Base-by-base conservation (phyloP, 495 filamentous ascomycete genomes). In the Lophiostoma macrostomum region DNA sequence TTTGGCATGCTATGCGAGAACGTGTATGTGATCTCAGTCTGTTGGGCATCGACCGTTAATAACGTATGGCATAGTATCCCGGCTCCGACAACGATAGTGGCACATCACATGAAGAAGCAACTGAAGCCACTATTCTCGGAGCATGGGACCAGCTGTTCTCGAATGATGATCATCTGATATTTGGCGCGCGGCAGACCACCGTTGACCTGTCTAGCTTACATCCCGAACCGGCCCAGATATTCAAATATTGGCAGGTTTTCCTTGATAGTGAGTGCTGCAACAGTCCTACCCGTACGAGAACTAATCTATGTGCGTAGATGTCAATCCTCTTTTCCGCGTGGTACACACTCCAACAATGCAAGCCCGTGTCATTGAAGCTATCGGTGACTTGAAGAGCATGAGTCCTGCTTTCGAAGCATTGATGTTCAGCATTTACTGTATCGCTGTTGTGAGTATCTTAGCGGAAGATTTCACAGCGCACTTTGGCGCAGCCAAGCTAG, bases 381-480 rank as follows among this genome's bases (percentile, higher is more conserved):
- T 50, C 11, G 47, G 64, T 40, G 46, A 73, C 37, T 6, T 72
- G n/a, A 22, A 29, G 1, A 64, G 55, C 32, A 62, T 70, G 40
- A 61, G 29, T 37, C 59, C 70, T 8, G 30, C 50, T 2, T 24
- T 73, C 24, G 69, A 71, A 45, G 73, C 72, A 11, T 71, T 84
- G 0, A 74, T 84, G 69, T 82, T 84, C 50, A 63, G 74, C 56
- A 80, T 84, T 11, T 84, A 84, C 55, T 77, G 67, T 53, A 67
- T 75, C 23, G 58, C 80, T 3, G 38, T 78, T 19, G 14, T 71
- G 8, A 81, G 74, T 60, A 64, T 82, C 12, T 30, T 34, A 12
- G 54, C 48, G 0, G 69, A 76, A 0, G 71, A 77, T 0, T 80
- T 73, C 56, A 65, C 50, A 8, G 42, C 60, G 22, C 25, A 70